Conservation (phyloP, 331 rosid species). For the Pyrus hybrid region DNA sequence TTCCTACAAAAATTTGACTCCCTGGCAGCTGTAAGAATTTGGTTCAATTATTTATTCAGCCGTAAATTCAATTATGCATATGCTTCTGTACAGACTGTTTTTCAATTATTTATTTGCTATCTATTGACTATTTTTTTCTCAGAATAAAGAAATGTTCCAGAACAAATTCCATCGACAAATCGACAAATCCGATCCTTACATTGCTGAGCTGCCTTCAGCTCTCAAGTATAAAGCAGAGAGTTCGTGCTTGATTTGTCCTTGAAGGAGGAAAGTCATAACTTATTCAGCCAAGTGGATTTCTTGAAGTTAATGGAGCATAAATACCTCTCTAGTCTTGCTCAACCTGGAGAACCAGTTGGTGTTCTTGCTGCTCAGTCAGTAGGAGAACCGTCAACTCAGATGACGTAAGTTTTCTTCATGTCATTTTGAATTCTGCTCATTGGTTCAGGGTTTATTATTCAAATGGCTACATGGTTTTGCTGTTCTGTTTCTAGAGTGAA, state of each 20-base stretch:
- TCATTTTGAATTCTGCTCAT: background rate
- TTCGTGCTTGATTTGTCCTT: conserved; percentile 25
- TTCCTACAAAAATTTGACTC: conserved; percentile 74
- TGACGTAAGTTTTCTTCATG: conserved; percentile 57
- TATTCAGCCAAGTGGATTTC: conserved; percentile 33
- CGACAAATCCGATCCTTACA: conserved; percentile 51
- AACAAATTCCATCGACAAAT: conserved; percentile 46
- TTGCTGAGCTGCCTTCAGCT: conserved; percentile 59
- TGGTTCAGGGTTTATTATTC: background rate
- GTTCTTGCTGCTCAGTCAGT: conserved; percentile 93
- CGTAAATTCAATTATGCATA: background rate
- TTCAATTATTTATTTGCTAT: background rate
- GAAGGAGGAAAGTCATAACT: conserved; percentile 25
- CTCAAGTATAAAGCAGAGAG: conserved; percentile 48
- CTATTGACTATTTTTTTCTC: conserved; percentile 23
- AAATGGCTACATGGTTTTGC: background rate
- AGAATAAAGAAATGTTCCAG: conserved; percentile 69
- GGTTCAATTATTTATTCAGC: conserved; percentile 1
- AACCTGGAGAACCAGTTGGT: conserved; percentile 97
- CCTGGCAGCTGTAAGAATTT: conserved; percentile 45
- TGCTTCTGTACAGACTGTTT: conserved; percentile 10
- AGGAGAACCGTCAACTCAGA: conserved; percentile 96
- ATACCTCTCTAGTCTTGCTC: conserved; percentile 77
- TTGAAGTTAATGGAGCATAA: conserved; percentile 85
- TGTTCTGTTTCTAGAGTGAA: background rate